phyloP scores from a whole-genome alignment of 139 green algal species.

The Pseudopediastrum boryanum region DNA sequence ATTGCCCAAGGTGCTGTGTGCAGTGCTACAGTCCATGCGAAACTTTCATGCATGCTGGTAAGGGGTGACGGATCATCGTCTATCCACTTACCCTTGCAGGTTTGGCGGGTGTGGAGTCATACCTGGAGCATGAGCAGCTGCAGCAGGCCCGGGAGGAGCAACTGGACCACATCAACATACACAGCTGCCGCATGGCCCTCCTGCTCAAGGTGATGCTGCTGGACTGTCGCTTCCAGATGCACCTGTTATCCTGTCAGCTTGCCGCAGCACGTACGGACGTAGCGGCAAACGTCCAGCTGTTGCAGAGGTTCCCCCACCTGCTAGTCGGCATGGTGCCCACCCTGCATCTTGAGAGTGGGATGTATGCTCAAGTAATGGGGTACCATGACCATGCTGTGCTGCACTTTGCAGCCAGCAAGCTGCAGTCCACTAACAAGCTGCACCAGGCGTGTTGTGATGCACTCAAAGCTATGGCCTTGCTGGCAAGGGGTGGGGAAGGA shows the following conservation, averaged over 20 bases:
- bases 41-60: neutral
- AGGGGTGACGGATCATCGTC: neutral
- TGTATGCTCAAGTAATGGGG: conserved; percentile 37
- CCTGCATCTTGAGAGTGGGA: conserved; percentile 29
- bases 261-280: conserved; percentile 25
- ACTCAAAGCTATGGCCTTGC: neutral
- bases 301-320: conserved; percentile 25
- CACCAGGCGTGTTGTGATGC: too few relatives aligned
- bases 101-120: neutral
- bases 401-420: conserved; percentile 36
- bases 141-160: neutral
- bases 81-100: neutral
- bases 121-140: neutral
- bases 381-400: conserved; percentile 17
- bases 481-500: neutral
- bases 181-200: neutral
- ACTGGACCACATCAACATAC: neutral
- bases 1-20: too few relatives aligned
- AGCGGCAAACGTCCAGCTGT: conserved; percentile 22
- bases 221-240: conserved; percentile 29
- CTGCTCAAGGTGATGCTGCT: conserved; percentile 27
- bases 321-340: conserved; percentile 13
- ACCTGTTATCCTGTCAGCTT: conserved; percentile 31
- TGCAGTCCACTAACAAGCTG: too few relatives aligned
- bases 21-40: neutral